Conservation (phyloP, 2,329 filamentous ascomycete genomes). For the Eutypa lata region DNA sequence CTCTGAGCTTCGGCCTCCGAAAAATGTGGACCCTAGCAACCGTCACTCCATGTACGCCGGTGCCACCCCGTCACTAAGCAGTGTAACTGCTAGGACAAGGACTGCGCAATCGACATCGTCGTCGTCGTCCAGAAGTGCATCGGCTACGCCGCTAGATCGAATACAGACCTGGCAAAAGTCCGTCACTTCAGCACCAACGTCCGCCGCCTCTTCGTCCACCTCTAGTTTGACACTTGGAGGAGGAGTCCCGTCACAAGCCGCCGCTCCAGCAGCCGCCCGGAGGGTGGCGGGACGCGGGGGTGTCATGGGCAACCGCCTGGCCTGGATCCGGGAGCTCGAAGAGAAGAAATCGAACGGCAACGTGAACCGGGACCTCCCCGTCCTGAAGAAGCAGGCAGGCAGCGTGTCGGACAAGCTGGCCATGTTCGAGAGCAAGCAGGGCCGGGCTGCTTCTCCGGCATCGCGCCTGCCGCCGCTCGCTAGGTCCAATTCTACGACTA, state of each 20-base stretch:
- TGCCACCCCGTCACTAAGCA: background rate
- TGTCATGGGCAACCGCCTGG: conserved; percentile 7
- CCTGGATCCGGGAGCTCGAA: conserved; percentile 15
- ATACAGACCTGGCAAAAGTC: conserved; percentile 12
- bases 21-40: background rate
- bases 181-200: conserved; percentile 6
- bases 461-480: conserved; percentile 6
- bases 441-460: background rate
- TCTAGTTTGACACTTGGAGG: background rate
- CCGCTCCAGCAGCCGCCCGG: background rate
- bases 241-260: background rate
- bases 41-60: conserved; percentile 12
- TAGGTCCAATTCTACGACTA: conserved; percentile 12
- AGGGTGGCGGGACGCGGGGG: conserved; percentile 5
- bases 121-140: too few species aligned
- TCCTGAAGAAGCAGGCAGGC: conserved; percentile 9
- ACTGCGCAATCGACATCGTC: too few species aligned
- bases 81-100: background rate
- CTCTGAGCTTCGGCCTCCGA: too few species aligned
- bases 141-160: conserved; percentile 8
- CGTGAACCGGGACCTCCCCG: conserved; percentile 1
- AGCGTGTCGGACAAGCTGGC: conserved; percentile 10
- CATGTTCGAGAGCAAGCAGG: conserved; percentile 12
- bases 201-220: background rate
- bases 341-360: conserved; percentile 13